Evolutionary conservation across 176 grass and related monocot genomes (phyloP).

Genomic region (Raddia distichophylla): DNA sequence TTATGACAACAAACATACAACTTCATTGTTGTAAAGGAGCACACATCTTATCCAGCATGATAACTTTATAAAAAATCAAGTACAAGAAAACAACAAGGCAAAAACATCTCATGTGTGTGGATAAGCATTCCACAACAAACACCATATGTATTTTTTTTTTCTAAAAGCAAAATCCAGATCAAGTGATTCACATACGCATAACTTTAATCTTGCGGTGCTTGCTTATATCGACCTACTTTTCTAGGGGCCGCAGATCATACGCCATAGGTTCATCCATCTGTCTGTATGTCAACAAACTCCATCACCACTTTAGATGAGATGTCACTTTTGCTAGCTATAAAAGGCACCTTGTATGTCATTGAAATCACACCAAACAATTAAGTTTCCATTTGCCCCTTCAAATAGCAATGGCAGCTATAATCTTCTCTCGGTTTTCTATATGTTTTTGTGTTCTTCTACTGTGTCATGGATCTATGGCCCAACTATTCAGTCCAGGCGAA

Average conservation of each 20-base stretch:
- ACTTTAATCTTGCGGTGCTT: neutral
- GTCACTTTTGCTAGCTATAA: slow-evolving; percentile 17
- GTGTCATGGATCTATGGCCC: too few relatives aligned
- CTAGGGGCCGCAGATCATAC: neutral
- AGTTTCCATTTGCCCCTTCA: neutral
- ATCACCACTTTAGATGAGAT: neutral
- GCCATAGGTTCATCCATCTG: neutral
- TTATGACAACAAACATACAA: neutral
- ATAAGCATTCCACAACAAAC: neutral
- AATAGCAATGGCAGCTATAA: slow-evolving; percentile 26
- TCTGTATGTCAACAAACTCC: slow-evolving; percentile 13
- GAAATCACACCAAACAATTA: neutral
- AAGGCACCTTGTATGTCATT: neutral
- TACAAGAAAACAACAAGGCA: neutral
- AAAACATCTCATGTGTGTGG: neutral
- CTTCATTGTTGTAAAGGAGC: neutral
- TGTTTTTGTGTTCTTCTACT: neutral
- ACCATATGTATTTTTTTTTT: neutral
- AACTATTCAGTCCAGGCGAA: too few relatives aligned
- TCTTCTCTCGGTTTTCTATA: neutral
- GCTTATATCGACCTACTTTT: neutral
- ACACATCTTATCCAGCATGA: neutral
- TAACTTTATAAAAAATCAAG: neutral
- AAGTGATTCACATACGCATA: neutral
- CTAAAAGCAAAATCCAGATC: neutral